A percentile compares a stretch with the other conserved stretches of the same genome.
These are phyloP conservation scores for Plasmopara muralis DNA, from an alignment of 352 stramenopile species.

Conservation along the genomic window DNA sequence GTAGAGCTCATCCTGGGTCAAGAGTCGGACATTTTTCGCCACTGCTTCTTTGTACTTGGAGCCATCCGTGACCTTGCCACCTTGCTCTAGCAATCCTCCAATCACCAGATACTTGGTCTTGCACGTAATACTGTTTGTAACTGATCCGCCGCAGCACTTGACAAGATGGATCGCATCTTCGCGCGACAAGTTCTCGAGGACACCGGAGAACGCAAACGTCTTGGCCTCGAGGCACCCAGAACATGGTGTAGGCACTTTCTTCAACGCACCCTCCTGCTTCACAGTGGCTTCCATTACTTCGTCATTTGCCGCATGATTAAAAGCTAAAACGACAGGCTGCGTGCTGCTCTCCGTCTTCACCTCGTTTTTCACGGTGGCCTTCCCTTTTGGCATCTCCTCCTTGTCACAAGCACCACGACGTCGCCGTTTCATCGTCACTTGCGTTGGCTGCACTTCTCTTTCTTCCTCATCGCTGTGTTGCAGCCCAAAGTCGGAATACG, in stretches of 20 bases:
- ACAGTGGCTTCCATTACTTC: conserved; percentile 8
- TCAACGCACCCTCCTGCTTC: conserved; percentile 24
- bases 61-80: conserved; percentile 43
- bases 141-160: conserved; percentile 65
- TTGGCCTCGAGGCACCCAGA: conserved; percentile 67
- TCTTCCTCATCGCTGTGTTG: conserved; percentile 18
- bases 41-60: conserved; percentile 89
- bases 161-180: conserved; percentile 70
- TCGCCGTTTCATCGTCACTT: conserved; percentile 12
- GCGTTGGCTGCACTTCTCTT: conserved; percentile 11
- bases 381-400: conserved; percentile 15
- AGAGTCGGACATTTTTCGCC: conserved; percentile 73
- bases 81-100: conserved; percentile 57
- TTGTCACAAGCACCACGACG: conserved; percentile 13
- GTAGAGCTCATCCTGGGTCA: conserved; percentile 85
- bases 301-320: conserved; percentile 3
- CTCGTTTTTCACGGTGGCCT: conserved; percentile 8
- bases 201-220: conserved; percentile 73
- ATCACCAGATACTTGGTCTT: conserved; percentile 77
- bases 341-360: conserved; percentile 7
- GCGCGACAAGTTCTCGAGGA: conserved; percentile 46
- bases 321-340: not conserved
- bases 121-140: conserved; percentile 57
- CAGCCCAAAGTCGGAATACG: conserved; percentile 41
- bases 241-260: conserved; percentile 47